Evolutionary conservation across 768 basidiomycete genomes (phyloP), one percentile per base, ranked within the genome.

Genomic region (Pleurotus ostreatus): DNA sequence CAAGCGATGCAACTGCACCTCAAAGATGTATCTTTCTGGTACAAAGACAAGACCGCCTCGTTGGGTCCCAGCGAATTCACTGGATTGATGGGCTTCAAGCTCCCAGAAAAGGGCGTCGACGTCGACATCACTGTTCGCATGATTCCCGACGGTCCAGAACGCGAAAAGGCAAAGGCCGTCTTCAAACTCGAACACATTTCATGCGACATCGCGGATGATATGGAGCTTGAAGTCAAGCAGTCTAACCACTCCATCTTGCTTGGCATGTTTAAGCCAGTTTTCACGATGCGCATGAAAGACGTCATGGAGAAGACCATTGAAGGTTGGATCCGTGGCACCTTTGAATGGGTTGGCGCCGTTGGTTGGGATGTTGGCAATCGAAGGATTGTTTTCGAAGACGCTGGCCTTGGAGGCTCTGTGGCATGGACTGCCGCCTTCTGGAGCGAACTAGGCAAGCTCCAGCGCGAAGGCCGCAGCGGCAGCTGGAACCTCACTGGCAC

Each of bases 1-100:
- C 83, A 86, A 57, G 88, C 84, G 1, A 67, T 90, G 0, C 86
- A 86, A 60, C 76, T 90, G 26, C 63, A 71, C 7, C 77, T 89
- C 45, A 70, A 76, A 57, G 82, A 89, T 30, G 79, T 90, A 0
- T 88, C 88, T 0, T 90, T 90, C 73, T 89, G 79, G 68, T 89
- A 86, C 68, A 78, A 77, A 38, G 87, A 90, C 68, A 83, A 86
- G 62, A 70, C 67, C 1, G 71, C 81, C 3, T 60, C 73, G 2
- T 56, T 87, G 43, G 77, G 80, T 0, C 85, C 85, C 0, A 70
- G 68, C 49, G 79, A 84, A 49, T 82, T 81, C 66, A 83, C 78
- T 1, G 88, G 88, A 0, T 72, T 88, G 34, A 70, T 88, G 46
- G 80, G 76, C 39, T 76, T 89, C 55, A 77, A 70, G 9, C 76